These are phyloP conservation scores for Paratinospora sagittata DNA, from an alignment of 164 flowering plant species.

Conservation along the genomic window DNA sequence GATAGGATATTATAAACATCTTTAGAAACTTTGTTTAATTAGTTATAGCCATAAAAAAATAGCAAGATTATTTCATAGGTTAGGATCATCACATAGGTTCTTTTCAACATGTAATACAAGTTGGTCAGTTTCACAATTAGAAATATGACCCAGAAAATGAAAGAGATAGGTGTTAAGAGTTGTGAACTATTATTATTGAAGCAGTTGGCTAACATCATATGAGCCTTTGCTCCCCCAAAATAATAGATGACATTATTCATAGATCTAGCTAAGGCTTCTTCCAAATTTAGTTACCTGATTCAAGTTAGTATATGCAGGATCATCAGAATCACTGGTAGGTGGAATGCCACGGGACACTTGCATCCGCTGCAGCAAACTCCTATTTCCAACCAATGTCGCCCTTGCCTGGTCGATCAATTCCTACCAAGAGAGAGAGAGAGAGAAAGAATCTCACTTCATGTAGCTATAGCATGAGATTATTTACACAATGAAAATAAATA, in stretches of 20 bases:
- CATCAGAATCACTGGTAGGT: slow-evolving; percentile 41
- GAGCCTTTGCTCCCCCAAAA: background rate
- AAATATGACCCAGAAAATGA: background rate
- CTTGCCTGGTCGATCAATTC: slow-evolving; percentile 82
- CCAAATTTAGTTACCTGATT: too few species aligned
- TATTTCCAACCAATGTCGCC: slow-evolving; percentile 60
- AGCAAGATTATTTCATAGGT: background rate
- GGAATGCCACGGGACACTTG: slow-evolving; percentile 55
- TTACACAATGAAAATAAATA: too few species aligned
- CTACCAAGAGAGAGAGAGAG: slow-evolving; percentile 29
- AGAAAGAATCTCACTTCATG: too few species aligned
- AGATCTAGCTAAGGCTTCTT: background rate
- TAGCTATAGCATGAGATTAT: too few species aligned
- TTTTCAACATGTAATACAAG: background rate
- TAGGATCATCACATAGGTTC: background rate
- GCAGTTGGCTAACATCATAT: too few species aligned
- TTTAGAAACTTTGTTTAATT: too few species aligned
- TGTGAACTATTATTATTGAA: too few species aligned
- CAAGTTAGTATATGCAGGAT: slow-evolving; percentile 57
- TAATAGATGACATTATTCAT: background rate
- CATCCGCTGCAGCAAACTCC: slow-evolving; percentile 58
- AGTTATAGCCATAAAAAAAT: background rate
- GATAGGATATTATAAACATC: too few species aligned
- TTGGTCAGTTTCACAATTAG: background rate
- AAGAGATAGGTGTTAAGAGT: too few species aligned